A percentile compares a stretch with the other conserved stretches of the same genome.
Evolutionary conservation across 2,329 filamentous ascomycete genomes (phyloP).

Genomic region (Neofusicoccum kwambonambiense): DNA sequence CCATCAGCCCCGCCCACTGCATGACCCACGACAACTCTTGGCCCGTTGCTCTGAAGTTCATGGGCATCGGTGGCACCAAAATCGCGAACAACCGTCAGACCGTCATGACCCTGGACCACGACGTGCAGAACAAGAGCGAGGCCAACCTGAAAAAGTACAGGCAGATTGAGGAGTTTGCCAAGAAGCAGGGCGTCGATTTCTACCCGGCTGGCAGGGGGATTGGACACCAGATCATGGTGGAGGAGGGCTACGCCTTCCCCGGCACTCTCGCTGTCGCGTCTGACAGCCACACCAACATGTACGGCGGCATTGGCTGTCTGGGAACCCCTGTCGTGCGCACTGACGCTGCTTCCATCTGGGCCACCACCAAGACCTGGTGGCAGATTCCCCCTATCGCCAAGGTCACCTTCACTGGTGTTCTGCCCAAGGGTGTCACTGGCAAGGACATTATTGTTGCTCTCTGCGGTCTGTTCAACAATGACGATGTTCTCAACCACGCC

Average conservation of each 20-base stretch:
- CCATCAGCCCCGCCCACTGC: slow-evolving; percentile 66
- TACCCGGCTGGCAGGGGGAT: slow-evolving; percentile 78
- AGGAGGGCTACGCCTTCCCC: slow-evolving; percentile 82
- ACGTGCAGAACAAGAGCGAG: slow-evolving; percentile 79
- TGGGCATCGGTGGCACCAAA: slow-evolving; percentile 75
- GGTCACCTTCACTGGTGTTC: slow-evolving; percentile 71
- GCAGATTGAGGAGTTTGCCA: slow-evolving; percentile 79
- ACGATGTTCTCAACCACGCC: slow-evolving; percentile 86
- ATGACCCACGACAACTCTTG: slow-evolving; percentile 88
- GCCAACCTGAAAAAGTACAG: slow-evolving; percentile 79
- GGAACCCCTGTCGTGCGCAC: slow-evolving; percentile 83
- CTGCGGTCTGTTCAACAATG: slow-evolving; percentile 79
- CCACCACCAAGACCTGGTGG: slow-evolving; percentile 82
- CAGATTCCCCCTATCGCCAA: slow-evolving; percentile 82
- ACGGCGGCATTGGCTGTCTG: slow-evolving; percentile 74
- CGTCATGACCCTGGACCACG: slow-evolving; percentile 83
- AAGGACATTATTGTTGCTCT: slow-evolving; percentile 94
- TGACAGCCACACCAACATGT: slow-evolving; percentile 78
- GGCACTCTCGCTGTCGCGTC: slow-evolving; percentile 78
- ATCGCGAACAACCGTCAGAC: slow-evolving; percentile 71
- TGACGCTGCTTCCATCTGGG: slow-evolving; percentile 83
- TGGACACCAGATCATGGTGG: slow-evolving; percentile 89
- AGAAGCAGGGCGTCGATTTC: slow-evolving; percentile 72
- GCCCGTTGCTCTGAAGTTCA: slow-evolving; percentile 76
- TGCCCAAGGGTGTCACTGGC: slow-evolving; percentile 79